Percentiles rank a stretch among this genome's conserved stretches.
Evolutionary conservation across 352 stramenopile species (phyloP).

Genomic region (Globisporangium takayamanum): DNA sequence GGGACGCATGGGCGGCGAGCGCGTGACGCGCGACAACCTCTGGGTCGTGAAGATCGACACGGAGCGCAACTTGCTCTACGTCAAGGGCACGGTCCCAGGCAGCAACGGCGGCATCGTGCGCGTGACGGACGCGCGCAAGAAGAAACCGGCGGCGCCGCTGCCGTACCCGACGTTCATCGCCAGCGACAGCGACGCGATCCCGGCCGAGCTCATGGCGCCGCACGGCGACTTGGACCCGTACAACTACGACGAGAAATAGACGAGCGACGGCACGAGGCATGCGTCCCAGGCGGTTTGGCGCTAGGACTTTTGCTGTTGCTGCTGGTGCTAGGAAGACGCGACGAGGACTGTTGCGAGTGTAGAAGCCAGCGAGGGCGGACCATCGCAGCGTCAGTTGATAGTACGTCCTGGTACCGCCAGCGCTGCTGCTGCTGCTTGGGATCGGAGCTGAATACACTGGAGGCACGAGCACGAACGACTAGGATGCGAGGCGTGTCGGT

Average conservation of each 20-base stretch:
- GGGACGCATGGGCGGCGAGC: slow-evolving; percentile 93
- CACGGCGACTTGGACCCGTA: slow-evolving; percentile 75
- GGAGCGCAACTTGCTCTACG: slow-evolving; percentile 90
- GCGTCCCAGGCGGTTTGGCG: too few relatives aligned
- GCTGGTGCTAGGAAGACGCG: background rate
- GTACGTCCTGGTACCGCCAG: too few relatives aligned
- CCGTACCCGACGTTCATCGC: slow-evolving; percentile 81
- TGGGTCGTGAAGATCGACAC: slow-evolving; percentile 90
- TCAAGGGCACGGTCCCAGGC: slow-evolving; percentile 91
- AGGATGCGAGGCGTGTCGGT: too few relatives aligned
- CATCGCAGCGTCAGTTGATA: too few relatives aligned
- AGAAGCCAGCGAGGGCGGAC: too few relatives aligned
- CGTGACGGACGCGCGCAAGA: slow-evolving; percentile 86
- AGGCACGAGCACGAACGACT: too few relatives aligned
- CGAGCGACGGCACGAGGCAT: background rate
- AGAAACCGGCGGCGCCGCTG: slow-evolving; percentile 47
- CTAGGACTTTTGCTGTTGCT: background rate
- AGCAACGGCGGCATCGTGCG: slow-evolving; percentile 84
- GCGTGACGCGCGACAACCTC: slow-evolving; percentile 96
- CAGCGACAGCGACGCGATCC: slow-evolving; percentile 36
- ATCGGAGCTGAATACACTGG: too few relatives aligned
- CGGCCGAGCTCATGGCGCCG: slow-evolving; percentile 68
- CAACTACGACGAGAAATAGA: slow-evolving; percentile 82
- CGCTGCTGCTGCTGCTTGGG: too few relatives aligned
- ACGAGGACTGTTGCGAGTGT: background rate